Evolutionary conservation across 352 stramenopile species (phyloP).

Genomic region (Globisporangium uncinulatum): DNA sequence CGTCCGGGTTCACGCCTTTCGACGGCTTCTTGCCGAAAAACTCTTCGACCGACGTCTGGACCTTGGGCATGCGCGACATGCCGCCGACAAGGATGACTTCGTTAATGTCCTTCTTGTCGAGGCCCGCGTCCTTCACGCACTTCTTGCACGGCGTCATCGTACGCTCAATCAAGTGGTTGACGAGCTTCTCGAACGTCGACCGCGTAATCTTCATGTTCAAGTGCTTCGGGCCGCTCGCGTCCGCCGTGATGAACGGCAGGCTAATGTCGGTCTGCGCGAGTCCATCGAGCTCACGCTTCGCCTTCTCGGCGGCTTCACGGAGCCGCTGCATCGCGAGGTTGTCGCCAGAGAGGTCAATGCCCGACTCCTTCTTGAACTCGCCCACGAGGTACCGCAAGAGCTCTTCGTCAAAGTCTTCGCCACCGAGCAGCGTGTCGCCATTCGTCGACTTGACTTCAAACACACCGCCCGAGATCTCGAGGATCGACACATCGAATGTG

Average conservation of each 20-base stretch:
- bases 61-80: constrained; percentile 96
- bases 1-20: constrained; percentile 92
- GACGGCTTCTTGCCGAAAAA: constrained; percentile 97
- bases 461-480: constrained; percentile 95
- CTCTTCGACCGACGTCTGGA: constrained; percentile 96
- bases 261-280: constrained; percentile 95
- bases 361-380: constrained; percentile 88
- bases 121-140: constrained; percentile 95
- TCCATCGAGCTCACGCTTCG: constrained; percentile 95
- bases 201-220: constrained; percentile 91
- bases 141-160: constrained; percentile 83
- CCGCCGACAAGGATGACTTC: constrained; percentile 98
- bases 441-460: constrained; percentile 97
- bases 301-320: constrained; percentile 88
- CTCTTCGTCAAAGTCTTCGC: constrained; percentile 92
- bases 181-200: constrained; percentile 87
- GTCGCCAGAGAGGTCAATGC: constrained; percentile 70
- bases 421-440: constrained; percentile 94
- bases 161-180: constrained; percentile 87
- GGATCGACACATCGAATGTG: constrained; percentile 98
- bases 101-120: constrained; percentile 97
- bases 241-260: constrained; percentile 97
- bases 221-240: constrained; percentile 96
- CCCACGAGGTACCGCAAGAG: constrained; percentile 86
- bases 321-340: constrained; percentile 82